Percentiles rank a stretch among this genome's conserved stretches.
These are phyloP conservation scores for Ascobolus immersus DNA, from an alignment of 495 filamentous ascomycete genomes.

Conservation along the genomic window DNA sequence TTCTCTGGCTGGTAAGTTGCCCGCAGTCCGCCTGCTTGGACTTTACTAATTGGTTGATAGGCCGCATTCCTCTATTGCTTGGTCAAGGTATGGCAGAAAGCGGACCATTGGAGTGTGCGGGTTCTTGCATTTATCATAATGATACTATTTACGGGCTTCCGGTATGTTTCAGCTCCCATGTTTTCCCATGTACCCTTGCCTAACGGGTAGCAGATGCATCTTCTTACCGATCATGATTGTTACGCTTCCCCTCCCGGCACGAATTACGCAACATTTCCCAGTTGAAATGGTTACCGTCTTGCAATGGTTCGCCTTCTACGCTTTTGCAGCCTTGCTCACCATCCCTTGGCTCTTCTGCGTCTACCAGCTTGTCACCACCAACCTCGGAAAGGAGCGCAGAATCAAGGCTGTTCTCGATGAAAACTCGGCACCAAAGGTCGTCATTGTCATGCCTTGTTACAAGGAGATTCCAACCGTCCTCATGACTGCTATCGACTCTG, in stretches of 20 bases:
- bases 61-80: conserved; percentile 78
- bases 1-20: conserved; percentile 46
- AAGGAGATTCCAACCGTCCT: conserved; percentile 75
- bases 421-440: conserved; percentile 67
- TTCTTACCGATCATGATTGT: conserved; percentile 91
- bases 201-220: conserved; percentile 30
- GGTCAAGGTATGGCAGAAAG: conserved; percentile 67
- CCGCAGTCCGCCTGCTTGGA: neutral
- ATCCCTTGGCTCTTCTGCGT: conserved; percentile 87
- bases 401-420: conserved; percentile 73
- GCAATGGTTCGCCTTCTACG: conserved; percentile 92
- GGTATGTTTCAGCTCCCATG: conserved; percentile 26
- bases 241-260: conserved; percentile 58
- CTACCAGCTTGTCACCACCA: conserved; percentile 66
- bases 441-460: conserved; percentile 94
- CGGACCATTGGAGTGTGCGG: conserved; percentile 58
- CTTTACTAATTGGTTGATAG: conserved; percentile 5
- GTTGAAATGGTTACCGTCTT: conserved; percentile 35
- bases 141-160: conserved; percentile 41
- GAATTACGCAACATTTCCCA: conserved; percentile 48
- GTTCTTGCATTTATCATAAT: conserved; percentile 54
- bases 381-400: conserved; percentile 50
- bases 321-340: conserved; percentile 63
- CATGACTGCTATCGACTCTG: conserved; percentile 69
- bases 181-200: neutral